A percentile compares a stretch with the other conserved stretches of the same genome.
phyloP scores from a whole-genome alignment of 805 yeast genomes.

The Sugiyamaella chiloensis region DNA sequence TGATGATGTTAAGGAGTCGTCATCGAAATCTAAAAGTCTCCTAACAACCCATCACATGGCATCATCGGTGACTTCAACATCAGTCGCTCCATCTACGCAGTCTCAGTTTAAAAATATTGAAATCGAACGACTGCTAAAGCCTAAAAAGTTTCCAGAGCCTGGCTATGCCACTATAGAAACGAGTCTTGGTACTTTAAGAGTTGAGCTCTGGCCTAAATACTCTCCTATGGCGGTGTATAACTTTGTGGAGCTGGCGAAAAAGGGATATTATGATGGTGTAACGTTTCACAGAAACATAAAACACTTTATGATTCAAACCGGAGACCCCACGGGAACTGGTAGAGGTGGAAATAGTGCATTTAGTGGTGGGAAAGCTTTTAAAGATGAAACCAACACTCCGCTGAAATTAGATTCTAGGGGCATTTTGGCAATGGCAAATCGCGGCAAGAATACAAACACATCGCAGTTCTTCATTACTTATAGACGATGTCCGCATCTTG shows the following conservation, averaged over 20 bases:
- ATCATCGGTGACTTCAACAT: slow-evolving; percentile 32
- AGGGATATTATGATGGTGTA: slow-evolving; percentile 33
- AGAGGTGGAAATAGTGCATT: slow-evolving; percentile 50
- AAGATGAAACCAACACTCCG: slow-evolving; percentile 35
- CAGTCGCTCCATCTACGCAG: slow-evolving; percentile 28
- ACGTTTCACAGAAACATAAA: slow-evolving; percentile 32
- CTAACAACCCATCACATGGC: slow-evolving; percentile 29
- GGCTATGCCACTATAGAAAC: slow-evolving; percentile 32
- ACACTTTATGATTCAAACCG: slow-evolving; percentile 36
- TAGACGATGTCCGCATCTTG: slow-evolving; percentile 64
- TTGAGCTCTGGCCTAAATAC: slow-evolving; percentile 27
- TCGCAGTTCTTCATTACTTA: slow-evolving; percentile 82
- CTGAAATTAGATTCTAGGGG: slow-evolving; percentile 76
- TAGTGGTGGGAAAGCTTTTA: slow-evolving; percentile 43
- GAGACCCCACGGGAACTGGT: slow-evolving; percentile 37
- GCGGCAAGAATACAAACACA: slow-evolving; percentile 91
- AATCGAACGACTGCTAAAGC: slow-evolving; percentile 29
- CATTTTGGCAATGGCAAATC: slow-evolving; percentile 84
- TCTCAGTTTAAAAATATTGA: slow-evolving; percentile 24
- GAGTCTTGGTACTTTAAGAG: slow-evolving; percentile 24
- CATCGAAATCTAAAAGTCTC: background rate
- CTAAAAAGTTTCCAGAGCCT: slow-evolving; percentile 25
- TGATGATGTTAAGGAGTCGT: background rate
- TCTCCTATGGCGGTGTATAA: slow-evolving; percentile 32
- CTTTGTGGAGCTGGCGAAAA: slow-evolving; percentile 29